phyloP scores from a whole-genome alignment of 1,139 yeast genomes.

The Candida glucosophila region DNA sequence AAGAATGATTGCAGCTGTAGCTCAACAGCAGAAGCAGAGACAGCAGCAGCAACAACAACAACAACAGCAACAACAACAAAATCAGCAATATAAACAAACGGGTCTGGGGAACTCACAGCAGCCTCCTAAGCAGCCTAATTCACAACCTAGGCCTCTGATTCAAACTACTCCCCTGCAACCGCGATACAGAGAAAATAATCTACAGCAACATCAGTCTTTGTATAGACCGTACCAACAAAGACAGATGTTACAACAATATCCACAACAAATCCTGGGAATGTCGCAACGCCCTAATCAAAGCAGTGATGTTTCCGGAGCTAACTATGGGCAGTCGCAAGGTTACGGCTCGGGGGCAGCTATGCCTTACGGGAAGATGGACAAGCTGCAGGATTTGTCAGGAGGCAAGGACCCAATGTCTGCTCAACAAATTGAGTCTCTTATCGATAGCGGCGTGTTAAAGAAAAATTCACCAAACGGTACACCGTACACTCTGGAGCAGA shows the following conservation, averaged over 20 bases:
- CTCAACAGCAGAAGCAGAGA: constrained; percentile 22
- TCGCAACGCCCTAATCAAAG: background rate
- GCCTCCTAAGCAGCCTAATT: constrained; percentile 1
- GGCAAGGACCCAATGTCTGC: constrained; percentile 28
- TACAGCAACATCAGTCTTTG: background rate
- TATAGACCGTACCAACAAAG: too few relatives aligned
- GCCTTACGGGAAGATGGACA: too few relatives aligned
- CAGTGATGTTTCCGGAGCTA: background rate
- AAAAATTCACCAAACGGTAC: constrained; percentile 46
- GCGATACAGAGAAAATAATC: too few relatives aligned
- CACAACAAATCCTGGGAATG: too few relatives aligned
- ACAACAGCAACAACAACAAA: background rate
- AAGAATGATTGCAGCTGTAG: constrained; percentile 34
- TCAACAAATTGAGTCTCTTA: too few relatives aligned
- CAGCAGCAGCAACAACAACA: constrained; percentile 6
- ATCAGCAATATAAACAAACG: constrained; percentile 2
- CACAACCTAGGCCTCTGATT: constrained; percentile 1
- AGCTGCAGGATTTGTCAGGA: too few relatives aligned
- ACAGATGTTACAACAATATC: too few relatives aligned
- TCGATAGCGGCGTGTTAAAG: too few relatives aligned
- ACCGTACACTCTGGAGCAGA: constrained; percentile 46
- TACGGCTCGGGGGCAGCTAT: too few relatives aligned
- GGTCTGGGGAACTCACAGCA: constrained; percentile 2
- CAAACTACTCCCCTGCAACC: constrained; percentile 14
- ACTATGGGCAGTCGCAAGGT: constrained; percentile 2